Evolutionary conservation across 257 asterid species (phyloP), one percentile per base, ranked within the genome.

Genomic region (Nicotiana attenuata): DNA sequence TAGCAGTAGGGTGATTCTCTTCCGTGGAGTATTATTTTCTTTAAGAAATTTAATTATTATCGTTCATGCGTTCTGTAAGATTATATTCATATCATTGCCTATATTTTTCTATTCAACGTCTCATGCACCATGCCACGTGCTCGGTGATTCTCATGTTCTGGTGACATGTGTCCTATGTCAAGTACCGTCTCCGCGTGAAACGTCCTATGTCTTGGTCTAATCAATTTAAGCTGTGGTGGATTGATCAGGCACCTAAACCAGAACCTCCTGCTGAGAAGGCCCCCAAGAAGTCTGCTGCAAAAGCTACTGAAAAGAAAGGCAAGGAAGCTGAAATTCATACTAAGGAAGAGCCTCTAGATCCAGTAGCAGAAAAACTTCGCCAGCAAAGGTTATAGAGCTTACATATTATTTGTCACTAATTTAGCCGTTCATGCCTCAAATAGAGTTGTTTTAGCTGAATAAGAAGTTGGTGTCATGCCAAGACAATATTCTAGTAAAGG

Each of bases 361-460:
- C 99, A 71, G n/a, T 88, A 29, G 94, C 90, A 83, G 98, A 94
- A 87, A 97, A 97, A 85, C 96, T 97, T 84, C 98, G 93, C 77
- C 98, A 91, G 82, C 99, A 95, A 86, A 90, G 99, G 98, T 75
- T 26, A 50, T 63, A 20, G 16, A 75, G 0, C 60, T 69, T 20
- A 5, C 57, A 16, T 15, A 55, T 52, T 52, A 52, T 17, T 55
- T 16, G 60, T 55, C 60, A 16, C n/a, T 16, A 55, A 55, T 16
- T 52, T 52, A 52, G 60, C 20, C 60, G 60, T 55, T 55, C 60
- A 69, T 20, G n/a, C 77, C 77, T 69, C 56, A n/a, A 35, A 68
- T n/a, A 22, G 31, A 5, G 77, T 31, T 31, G 50, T 45, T 71
- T 45, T 41, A 11, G 79, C 35, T 73, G 79, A 7, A 5, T 47